These are phyloP conservation scores for Ciborinia camelliae DNA, from an alignment of 2,329 filamentous ascomycete species.

Conservation along the genomic window DNA sequence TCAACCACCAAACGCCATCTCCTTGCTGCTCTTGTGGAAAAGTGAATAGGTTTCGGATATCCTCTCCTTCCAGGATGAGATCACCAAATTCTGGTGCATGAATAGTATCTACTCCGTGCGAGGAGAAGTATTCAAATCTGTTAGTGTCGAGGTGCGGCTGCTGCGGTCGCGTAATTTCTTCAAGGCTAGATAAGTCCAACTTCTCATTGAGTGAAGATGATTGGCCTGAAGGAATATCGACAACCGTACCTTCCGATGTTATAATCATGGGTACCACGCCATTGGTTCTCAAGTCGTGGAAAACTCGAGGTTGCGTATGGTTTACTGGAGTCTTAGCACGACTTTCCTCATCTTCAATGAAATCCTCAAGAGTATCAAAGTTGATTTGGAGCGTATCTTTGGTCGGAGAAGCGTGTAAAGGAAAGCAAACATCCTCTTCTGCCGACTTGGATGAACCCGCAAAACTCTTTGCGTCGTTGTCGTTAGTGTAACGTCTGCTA, in stretches of 20 bases:
- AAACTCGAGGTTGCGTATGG: conserved; percentile 35
- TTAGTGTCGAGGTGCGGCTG: conserved; percentile 59
- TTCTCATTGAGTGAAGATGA: conserved; percentile 51
- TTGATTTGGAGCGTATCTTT: conserved; percentile 81
- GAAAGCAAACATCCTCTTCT: conserved; percentile 88
- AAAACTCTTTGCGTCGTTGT: conserved; percentile 59
- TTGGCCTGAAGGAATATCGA: conserved; percentile 49
- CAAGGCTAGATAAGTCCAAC: conserved; percentile 42
- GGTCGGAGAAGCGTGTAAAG: conserved; percentile 61
- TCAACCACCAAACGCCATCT: conserved; percentile 96
- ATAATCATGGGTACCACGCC: conserved; percentile 24
- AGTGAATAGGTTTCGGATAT: conserved; percentile 80
- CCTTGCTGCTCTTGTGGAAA: conserved; percentile 60
- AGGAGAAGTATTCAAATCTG: conserved; percentile 95
- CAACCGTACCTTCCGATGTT: conserved; percentile 55
- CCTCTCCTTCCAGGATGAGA: conserved; percentile 83
- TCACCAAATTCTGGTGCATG: conserved; percentile 87
- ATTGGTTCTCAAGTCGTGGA: conserved; percentile 36
- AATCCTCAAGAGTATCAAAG: conserved; percentile 91
- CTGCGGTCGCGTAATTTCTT: conserved; percentile 30
- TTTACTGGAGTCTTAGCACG: conserved; percentile 41
- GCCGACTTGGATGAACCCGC: conserved; percentile 65
- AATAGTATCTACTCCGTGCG: conserved; percentile 88
- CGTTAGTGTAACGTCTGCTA: conserved; percentile 57
- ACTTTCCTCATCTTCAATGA: conserved; percentile 65